Base-by-base conservation (phyloP, 352 stramenopile species). In the Globisporangium perplexum region DNA sequence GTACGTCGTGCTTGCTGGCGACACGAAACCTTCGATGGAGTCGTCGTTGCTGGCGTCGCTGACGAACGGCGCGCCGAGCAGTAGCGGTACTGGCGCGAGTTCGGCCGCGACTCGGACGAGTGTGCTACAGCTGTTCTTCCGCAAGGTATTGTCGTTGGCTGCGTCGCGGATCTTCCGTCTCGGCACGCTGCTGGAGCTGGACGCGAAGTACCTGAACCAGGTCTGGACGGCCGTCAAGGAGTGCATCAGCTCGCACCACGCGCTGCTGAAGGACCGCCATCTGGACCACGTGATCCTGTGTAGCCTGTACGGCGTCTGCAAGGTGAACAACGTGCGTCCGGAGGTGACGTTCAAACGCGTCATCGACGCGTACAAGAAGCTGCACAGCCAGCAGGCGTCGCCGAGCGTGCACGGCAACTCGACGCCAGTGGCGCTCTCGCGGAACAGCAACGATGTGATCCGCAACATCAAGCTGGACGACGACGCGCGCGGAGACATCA, bases 211-310 rank as follows among this genome's bases (percentile, higher is more conserved):
- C 56, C 68, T 93, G 62, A 93, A 93, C 41, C 83, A 95, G 50
- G 79, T 91, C 22, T 95, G 85, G 85, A 93, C 85, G 3, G 81
- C 80, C 33, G 75, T 93, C 31, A 93, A 90, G 57, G 81, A 93
- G 60, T 89, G 78, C 48, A 58, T 95, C 44, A 88, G 71, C 30
- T 74, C 72, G 2, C 70, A 80, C 18, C 71, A 85, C 22, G 60
- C 83, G 23, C 55, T 90, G 22, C 57, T 93, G 30, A 72, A 65
- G 50, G 74, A 95, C 57, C 82, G 84, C 3, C 83, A 93, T 51
- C 48, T 95, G 55, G 85, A 95, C 53, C 69, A 91, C 35, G 74
- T 95, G 31, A 73, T 95, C 23, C 43, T 93, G 36, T 95, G 85
- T 59, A 89, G 74, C 60, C 75, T 93, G 53, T 93, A 93, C 60